A percentile compares a stretch with the other conserved stretches of the same genome.
phyloP scores from a whole-genome alignment of 2,329 filamentous ascomycete species.

The Pseudocercospora fuligena region DNA sequence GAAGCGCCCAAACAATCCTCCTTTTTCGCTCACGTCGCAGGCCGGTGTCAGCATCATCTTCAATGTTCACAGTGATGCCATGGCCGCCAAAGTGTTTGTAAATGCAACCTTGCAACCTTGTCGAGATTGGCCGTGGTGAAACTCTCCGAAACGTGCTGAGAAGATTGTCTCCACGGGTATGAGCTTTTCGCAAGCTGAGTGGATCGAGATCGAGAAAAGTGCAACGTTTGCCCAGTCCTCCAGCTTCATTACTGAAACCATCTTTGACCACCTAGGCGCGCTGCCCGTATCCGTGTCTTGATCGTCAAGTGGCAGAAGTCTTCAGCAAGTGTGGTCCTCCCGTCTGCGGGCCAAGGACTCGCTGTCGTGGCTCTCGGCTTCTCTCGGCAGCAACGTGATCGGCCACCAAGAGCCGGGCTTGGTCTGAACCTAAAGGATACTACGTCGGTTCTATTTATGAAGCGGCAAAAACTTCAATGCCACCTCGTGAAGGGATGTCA shows the following conservation, averaged over 20 bases:
- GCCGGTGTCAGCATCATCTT: neutral
- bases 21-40: neutral
- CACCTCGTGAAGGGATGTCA: neutral
- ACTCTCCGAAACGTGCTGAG: constrained; percentile 3
- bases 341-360: neutral
- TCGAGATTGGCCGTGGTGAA: neutral
- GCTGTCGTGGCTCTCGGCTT: neutral
- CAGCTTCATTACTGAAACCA: neutral
- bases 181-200: neutral
- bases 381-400: neutral
- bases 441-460: constrained; percentile 2
- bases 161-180: neutral
- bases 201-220: neutral
- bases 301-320: neutral
- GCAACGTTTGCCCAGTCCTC: neutral
- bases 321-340: neutral
- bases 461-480: neutral
- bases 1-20: neutral
- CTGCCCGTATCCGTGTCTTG: neutral
- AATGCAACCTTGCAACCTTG: neutral
- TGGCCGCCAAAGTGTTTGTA: neutral
- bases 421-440: neutral
- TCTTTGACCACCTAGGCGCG: neutral
- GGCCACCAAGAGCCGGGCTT: neutral
- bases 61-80: neutral